Conservation (phyloP, 805 yeast genomes). For the Kazachstania taianensis region DNA sequence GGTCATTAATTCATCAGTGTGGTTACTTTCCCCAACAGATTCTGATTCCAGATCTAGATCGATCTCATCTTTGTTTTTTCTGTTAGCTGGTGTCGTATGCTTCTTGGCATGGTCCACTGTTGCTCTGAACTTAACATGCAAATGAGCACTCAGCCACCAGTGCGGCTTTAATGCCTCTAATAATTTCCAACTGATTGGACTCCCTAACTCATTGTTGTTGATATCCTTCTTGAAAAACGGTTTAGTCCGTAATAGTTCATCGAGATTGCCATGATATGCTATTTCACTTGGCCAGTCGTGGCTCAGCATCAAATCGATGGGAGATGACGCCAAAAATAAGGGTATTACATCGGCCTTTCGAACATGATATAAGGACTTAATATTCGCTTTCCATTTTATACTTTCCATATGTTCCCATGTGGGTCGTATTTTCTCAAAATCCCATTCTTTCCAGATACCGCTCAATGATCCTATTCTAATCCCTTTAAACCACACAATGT, state of each 20-base stretch:
- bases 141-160: constrained; percentile 83
- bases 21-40: neutral
- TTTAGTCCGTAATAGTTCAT: constrained; percentile 42
- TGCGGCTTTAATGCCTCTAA: constrained; percentile 48
- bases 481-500: constrained; percentile 66
- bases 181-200: constrained; percentile 51
- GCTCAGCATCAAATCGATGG: constrained; percentile 50
- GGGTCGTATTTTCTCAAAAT: constrained; percentile 36
- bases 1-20: neutral
- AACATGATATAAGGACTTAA: constrained; percentile 45
- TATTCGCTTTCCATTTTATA: constrained; percentile 17
- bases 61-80: constrained; percentile 27
- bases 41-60: constrained; percentile 22
- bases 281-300: constrained; percentile 96
- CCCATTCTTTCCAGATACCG: constrained; percentile 61
- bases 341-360: constrained; percentile 49
- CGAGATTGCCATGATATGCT: constrained; percentile 51
- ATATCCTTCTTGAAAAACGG: constrained; percentile 63
- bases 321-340: constrained; percentile 32
- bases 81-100: constrained; percentile 5
- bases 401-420: constrained; percentile 39
- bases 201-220: constrained; percentile 52
- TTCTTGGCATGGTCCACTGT: constrained; percentile 29
- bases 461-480: constrained; percentile 71
- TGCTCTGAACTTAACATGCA: constrained; percentile 70